A percentile compares a stretch with the other conserved stretches of the same genome.
These are phyloP conservation scores for Annulohypoxylon moriforme DNA, from an alignment of 495 filamentous ascomycete species.

Conservation along the genomic window DNA sequence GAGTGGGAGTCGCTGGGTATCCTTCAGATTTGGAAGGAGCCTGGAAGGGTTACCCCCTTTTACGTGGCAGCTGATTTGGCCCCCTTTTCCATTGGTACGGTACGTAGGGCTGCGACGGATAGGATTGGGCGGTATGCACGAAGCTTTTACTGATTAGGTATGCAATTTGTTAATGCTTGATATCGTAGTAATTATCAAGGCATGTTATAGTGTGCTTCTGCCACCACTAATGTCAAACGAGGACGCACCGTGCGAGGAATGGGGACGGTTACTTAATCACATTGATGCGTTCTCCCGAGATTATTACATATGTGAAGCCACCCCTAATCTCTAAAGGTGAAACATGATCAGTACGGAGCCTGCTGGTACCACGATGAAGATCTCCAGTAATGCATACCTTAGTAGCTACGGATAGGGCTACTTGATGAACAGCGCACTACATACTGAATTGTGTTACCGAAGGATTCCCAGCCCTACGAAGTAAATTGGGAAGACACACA, in stretches of 20 bases:
- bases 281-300: neutral
- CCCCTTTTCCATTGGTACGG: neutral
- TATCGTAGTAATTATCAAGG: neutral
- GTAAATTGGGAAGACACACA: neutral
- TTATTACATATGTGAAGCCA: neutral
- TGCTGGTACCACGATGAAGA: neutral
- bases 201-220: neutral
- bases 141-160: neutral
- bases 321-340: neutral
- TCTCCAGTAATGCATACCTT: neutral
- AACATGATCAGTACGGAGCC: neutral
- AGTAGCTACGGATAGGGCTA: neutral
- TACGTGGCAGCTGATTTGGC: neutral
- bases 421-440: neutral
- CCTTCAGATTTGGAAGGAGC: neutral
- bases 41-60: neutral
- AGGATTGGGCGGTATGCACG: neutral
- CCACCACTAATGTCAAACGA: neutral
- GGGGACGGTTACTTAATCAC: too few relatives aligned
- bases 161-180: neutral
- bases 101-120: neutral
- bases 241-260: neutral
- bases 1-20: neutral
- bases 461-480: neutral
- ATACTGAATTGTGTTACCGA: neutral